Evolutionary conservation across 768 basidiomycete genomes (phyloP).

Genomic region (Boletus rubroflammeus): DNA sequence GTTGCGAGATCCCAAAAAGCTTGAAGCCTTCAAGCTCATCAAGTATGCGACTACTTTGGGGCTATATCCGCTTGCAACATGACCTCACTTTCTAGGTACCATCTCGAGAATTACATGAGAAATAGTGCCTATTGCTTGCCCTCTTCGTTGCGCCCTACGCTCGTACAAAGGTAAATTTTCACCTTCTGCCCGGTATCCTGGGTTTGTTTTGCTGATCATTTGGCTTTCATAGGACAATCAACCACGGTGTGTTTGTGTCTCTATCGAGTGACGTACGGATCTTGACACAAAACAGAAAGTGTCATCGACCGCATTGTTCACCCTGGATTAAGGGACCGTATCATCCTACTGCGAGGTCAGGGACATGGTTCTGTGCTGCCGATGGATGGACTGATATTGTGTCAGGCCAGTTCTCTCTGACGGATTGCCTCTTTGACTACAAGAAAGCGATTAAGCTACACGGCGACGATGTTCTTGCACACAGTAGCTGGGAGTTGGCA

Average conservation of each 20-base stretch:
- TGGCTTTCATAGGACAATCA: conserved; percentile 56
- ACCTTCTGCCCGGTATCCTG: not conserved
- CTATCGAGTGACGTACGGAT: not conserved
- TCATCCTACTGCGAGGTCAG: conserved; percentile 81
- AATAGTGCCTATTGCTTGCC: conserved; percentile 88
- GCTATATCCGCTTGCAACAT: not conserved
- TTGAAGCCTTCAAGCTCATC: conserved; percentile 80
- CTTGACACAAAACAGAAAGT: conserved; percentile 54
- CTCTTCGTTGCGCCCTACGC: conserved; percentile 79
- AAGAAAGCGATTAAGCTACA: conserved; percentile 69
- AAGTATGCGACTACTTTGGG: conserved; percentile 43
- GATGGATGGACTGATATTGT: conserved; percentile 5
- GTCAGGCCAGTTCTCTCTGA: conserved; percentile 72
- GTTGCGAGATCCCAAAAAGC: conserved; percentile 58
- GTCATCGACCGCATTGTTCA: conserved; percentile 89
- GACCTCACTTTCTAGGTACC: conserved; percentile 54
- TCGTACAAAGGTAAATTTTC: conserved; percentile 68
- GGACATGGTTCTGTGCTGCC: conserved; percentile 16
- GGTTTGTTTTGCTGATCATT: conserved; percentile 1
- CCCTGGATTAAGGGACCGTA: conserved; percentile 84
- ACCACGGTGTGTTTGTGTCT: conserved; percentile 60
- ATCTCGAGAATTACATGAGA: conserved; percentile 84
- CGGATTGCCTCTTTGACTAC: conserved; percentile 76
- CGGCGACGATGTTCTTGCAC: conserved; percentile 88
- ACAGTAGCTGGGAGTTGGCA: conserved; percentile 85